Percentiles rank a stretch among this genome's conserved stretches.
Conservation (phyloP, 805 yeast species). For the Lipomyces kockii region DNA sequence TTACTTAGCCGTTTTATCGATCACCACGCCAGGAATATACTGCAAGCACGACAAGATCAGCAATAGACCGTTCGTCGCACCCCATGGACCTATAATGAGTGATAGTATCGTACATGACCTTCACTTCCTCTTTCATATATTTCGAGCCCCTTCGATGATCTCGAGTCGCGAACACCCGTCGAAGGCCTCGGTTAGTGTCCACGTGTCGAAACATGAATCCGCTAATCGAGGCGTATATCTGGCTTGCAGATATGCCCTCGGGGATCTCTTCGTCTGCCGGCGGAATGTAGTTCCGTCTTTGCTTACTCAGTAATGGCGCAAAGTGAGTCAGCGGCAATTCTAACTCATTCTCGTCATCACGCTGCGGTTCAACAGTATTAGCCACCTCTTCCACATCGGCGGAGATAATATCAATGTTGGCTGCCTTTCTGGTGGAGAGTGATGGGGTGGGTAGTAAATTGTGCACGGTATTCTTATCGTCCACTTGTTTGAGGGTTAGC, state of each 20-base stretch:
- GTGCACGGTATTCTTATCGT: background rate
- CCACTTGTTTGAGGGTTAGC: background rate
- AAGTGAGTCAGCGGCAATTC: background rate
- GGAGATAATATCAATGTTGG: background rate
- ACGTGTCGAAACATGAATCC: background rate
- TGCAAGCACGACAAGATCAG: background rate
- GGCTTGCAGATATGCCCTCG: background rate
- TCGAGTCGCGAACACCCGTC: background rate
- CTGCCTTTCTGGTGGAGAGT: background rate
- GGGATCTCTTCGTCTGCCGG: background rate
- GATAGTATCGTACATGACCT: background rate
- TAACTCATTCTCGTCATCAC: background rate
- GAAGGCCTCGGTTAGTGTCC: background rate
- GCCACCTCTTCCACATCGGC: background rate
- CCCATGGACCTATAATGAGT: background rate
- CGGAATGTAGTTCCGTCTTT: background rate
- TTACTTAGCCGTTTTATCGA: background rate
- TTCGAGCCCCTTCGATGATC: background rate
- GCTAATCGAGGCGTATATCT: background rate
- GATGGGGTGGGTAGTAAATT: background rate
- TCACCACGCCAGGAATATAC: background rate
- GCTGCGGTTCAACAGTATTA: background rate
- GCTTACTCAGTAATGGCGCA: background rate
- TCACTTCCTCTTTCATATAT: background rate
- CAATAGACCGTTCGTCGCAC: background rate